phyloP scores from a whole-genome alignment of 306 rosid species.

The Corylus heterophylla region DNA sequence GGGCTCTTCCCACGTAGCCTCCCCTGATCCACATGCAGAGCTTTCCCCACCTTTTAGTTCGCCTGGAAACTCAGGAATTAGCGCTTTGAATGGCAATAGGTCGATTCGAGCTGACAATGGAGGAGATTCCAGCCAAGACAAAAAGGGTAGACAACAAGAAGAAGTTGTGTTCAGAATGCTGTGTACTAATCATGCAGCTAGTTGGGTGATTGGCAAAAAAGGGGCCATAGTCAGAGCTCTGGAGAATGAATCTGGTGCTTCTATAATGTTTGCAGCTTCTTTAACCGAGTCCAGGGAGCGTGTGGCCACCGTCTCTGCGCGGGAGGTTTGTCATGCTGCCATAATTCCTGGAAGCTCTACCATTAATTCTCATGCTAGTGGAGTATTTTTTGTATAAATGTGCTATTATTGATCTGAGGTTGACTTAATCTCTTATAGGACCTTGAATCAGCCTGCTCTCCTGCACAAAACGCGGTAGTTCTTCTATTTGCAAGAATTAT shows the following conservation, averaged over 20 bases:
- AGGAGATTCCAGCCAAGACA: conserved; percentile 26
- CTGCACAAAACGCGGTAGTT: conserved; percentile 64
- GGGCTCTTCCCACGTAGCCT: conserved; percentile 27
- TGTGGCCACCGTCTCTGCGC: conserved; percentile 55
- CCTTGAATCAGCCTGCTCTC: conserved; percentile 47
- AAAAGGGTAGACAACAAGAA: conserved; percentile 24
- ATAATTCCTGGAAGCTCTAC: conserved; percentile 1
- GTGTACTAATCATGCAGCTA: conserved; percentile 57
- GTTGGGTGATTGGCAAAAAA: conserved; percentile 64
- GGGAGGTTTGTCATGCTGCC: conserved; percentile 47
- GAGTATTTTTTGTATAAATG: conserved; percentile 2
- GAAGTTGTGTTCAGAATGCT: conserved; percentile 59
- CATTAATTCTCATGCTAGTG: conserved; percentile 7
- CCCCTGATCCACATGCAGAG: conserved; percentile 31
- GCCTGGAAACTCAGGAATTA: conserved; percentile 32
- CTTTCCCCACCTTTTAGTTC: conserved; percentile 45
- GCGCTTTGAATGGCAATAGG: conserved; percentile 20
- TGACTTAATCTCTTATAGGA: conserved; percentile 39
- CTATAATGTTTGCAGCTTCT: conserved; percentile 59
- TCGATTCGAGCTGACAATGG: not conserved
- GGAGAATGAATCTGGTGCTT: conserved; percentile 60
- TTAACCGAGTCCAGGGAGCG: conserved; percentile 48
- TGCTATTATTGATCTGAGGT: conserved; percentile 29
- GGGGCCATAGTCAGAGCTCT: conserved; percentile 53
- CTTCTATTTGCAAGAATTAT: conserved; percentile 58